phyloP scores from a whole-genome alignment of 2,329 filamentous ascomycete species.

The Colletotrichum filicis region DNA sequence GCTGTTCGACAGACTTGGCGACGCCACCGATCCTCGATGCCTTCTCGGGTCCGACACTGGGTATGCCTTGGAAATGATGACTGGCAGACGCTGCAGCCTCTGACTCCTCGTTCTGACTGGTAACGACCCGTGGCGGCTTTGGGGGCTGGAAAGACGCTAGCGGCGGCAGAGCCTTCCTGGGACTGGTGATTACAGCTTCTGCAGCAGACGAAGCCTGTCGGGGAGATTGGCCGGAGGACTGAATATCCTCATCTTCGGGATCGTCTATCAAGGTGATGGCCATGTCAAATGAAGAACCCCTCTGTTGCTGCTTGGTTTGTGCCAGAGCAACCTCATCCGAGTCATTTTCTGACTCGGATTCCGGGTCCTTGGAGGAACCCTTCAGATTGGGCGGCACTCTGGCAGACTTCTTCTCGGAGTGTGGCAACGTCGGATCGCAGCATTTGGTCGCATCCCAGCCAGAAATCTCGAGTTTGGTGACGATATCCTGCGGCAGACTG shows the following conservation, averaged over 20 bases:
- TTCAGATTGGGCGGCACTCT: not conserved
- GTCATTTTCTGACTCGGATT: not conserved
- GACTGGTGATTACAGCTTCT: not conserved
- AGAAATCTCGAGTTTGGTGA: not conserved
- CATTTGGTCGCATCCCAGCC: conserved; percentile 17
- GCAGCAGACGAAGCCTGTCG: not conserved
- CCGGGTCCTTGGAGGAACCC: not conserved
- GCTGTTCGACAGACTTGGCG: not conserved
- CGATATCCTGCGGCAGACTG: not conserved
- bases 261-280: not conserved
- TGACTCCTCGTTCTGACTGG: not conserved
- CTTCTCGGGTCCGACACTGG: not conserved
- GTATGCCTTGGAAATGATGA: not conserved
- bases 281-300: no score
- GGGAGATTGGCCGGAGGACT: not conserved
- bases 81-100: not conserved
- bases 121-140: not conserved
- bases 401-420: not conserved
- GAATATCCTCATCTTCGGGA: no score
- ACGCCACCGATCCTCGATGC: not conserved
- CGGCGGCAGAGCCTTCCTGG: not conserved
- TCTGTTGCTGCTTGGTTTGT: not conserved
- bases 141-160: not conserved
- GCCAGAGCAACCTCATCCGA: not conserved
- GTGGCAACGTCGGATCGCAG: conserved; percentile 1